phyloP scores from a whole-genome alignment of 73 alveolate genomes.

The Tetrahymena malaccensis region DNA sequence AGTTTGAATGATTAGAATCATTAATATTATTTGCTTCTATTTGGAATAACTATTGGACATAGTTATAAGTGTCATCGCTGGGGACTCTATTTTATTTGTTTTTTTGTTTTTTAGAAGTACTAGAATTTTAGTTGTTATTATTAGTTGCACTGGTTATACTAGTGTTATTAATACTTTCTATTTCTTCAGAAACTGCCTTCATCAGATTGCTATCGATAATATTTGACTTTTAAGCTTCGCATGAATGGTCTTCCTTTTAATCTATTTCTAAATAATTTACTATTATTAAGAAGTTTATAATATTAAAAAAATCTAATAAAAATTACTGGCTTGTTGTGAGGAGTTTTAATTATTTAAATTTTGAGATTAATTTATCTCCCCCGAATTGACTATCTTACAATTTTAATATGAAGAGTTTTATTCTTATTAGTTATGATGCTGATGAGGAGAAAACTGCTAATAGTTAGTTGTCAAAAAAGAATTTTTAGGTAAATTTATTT shows the following conservation, averaged over 20 bases:
- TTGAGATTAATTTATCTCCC: background rate
- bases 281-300: no score
- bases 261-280: background rate
- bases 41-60: background rate
- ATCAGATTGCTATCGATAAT: background rate
- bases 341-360: background rate
- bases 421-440: background rate
- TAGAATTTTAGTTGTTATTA: background rate
- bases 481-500: background rate
- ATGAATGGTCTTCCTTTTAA: background rate
- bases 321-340: background rate
- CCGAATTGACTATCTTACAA: background rate
- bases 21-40: background rate
- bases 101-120: background rate
- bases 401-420: background rate
- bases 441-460: background rate
- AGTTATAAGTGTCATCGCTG: background rate
- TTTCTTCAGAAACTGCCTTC: background rate
- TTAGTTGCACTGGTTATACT: background rate
- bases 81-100: background rate
- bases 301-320: no score
- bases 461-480: background rate
- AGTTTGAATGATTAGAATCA: background rate
- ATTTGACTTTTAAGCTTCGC: background rate
- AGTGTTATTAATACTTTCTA: background rate